Percentiles rank a stretch among this genome's conserved stretches.
phyloP scores from a whole-genome alignment of 2,329 filamentous ascomycete species.

The Ceratocystis smalleyi region DNA sequence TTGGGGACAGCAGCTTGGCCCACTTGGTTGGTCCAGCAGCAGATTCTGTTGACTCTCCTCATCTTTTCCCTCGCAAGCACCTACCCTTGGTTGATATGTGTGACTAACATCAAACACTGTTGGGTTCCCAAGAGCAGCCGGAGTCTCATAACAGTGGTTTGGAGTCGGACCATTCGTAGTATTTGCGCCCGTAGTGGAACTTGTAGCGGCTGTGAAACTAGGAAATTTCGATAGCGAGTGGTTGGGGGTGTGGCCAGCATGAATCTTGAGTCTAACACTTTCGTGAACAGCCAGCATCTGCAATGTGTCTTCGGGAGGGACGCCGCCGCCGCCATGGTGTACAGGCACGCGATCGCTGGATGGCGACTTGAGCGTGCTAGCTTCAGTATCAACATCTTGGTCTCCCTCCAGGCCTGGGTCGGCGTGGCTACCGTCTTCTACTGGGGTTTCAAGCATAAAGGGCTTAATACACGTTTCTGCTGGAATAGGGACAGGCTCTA shows the following conservation, averaged over 20 bases:
- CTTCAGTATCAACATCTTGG: neutral
- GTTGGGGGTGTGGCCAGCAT: constrained; percentile 48
- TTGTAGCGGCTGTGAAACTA: constrained; percentile 21
- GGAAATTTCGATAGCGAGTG: constrained; percentile 40
- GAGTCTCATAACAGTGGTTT: constrained; percentile 10
- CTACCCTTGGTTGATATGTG: neutral
- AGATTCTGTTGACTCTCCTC: neutral
- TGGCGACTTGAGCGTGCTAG: constrained; percentile 1
- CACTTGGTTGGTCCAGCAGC: neutral
- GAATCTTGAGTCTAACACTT: constrained; percentile 39
- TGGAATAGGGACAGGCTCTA: constrained; percentile 12
- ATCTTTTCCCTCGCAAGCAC: neutral
- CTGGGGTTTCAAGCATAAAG: neutral
- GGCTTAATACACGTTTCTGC: neutral
- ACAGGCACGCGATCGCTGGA: neutral
- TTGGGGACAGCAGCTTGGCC: neutral
- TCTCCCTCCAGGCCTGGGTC: neutral
- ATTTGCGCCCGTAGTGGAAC: constrained; percentile 7
- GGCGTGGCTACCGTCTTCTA: neutral
- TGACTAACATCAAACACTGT: neutral
- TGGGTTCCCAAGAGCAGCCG: constrained; percentile 14
- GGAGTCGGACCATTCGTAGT: constrained; percentile 15
- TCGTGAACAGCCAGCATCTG: constrained; percentile 34
- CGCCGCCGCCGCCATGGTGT: constrained; percentile 19
- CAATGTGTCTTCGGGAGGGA: constrained; percentile 26